These are phyloP conservation scores for Brettanomyces naardenensis DNA, from an alignment of 805 yeast species.

Conservation along the genomic window DNA sequence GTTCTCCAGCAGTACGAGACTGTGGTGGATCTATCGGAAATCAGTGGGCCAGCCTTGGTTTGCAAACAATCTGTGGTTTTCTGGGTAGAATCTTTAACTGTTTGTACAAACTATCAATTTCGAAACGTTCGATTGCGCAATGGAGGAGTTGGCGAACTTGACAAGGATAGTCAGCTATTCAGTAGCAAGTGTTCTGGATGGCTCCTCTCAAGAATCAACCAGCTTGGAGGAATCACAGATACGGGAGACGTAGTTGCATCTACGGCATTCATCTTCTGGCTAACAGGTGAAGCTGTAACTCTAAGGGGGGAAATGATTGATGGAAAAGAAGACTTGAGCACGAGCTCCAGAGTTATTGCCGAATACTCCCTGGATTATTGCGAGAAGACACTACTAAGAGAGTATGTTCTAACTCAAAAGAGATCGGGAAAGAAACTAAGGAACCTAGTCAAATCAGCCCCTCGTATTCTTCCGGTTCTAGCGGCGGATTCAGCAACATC, in stretches of 20 bases:
- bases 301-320: no score
- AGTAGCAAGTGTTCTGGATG: conserved; percentile 36
- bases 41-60: conserved; percentile 50
- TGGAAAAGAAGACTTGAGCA: no score
- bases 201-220: conserved; percentile 21
- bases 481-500: background rate
- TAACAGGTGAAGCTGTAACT: background rate
- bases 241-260: conserved; percentile 5
- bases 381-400: conserved; percentile 1
- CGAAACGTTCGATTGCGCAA: conserved; percentile 17
- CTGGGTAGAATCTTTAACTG: conserved; percentile 40
- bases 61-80: conserved; percentile 41
- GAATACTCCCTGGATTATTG: no score
- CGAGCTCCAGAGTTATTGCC: no score
- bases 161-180: conserved; percentile 8
- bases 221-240: background rate
- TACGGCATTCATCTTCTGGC: conserved; percentile 9
- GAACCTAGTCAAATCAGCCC: background rate
- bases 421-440: no score
- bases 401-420: conserved; percentile 3
- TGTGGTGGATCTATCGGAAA: conserved; percentile 44
- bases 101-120: conserved; percentile 29
- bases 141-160: background rate
- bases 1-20: conserved; percentile 40
- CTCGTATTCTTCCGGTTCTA: background rate